Evolutionary conservation across 352 stramenopile species (phyloP), one percentile per base, ranked within the genome.

Genomic region (Blastocystis hominis): DNA sequence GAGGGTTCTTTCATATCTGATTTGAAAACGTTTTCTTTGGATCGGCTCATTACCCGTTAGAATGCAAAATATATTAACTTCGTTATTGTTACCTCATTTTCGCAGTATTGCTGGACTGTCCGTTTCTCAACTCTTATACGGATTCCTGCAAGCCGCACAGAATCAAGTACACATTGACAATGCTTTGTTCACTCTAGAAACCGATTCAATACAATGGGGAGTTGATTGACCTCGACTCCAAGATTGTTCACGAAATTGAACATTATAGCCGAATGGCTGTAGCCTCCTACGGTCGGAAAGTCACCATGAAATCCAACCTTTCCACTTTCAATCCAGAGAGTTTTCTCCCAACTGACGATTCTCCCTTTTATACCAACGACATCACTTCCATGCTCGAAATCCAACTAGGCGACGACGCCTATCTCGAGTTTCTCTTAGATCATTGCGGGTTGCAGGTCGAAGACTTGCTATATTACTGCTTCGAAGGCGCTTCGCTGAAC

Each of bases 1-100:
- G 68, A 78, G 38, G 68, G 68, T 30, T 78, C 68, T 42, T 78
- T 78, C 68, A 78, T 78, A 34, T 24, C 68, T 17, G 68, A 78
- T 78, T 17, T 78, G 17, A 24, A 59, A 59, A 78, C 20, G 68
- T 56, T 59, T 30, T 6, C 38, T 56, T 78, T 6, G n/a, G 3
- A 24, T 30, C 4, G n/a, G 5, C n/a, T 59, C 3, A 36, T 78
- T 17, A 78, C 38, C 30, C 9, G 7, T 30, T 78, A 78, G 68
- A 30, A 59, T 42, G 5, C 6, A 56, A 7, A 78, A 78, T 61
- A 78, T 59, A 9, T 56, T 56, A n/a, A 40, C 53, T 36, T 56
- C 68, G 55, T 34, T 78, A 9, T 40, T 78, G 9, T 42, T 78
- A 36, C 68, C 68, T 5, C 68, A 78, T 17, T 78, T 78, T 42